phyloP scores from a whole-genome alignment of 805 yeast genomes.

The Brettanomyces anomalus region DNA sequence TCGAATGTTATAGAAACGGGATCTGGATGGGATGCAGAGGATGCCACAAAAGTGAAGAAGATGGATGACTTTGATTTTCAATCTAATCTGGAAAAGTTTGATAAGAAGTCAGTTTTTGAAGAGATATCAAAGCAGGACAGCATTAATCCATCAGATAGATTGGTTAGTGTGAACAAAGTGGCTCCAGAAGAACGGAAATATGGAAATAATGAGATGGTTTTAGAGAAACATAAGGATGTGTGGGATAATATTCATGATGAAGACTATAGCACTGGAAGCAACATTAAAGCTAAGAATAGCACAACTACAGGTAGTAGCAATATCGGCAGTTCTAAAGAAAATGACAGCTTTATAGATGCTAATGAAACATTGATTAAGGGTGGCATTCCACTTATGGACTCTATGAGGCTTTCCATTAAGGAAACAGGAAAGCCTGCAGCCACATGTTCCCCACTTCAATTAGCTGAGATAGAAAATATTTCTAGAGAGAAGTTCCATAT shows the following conservation, averaged over 20 bases:
- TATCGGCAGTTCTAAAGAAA: neutral
- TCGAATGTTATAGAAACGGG: neutral
- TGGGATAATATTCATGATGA: conserved; percentile 37
- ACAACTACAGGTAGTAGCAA: neutral
- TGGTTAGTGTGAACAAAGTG: conserved; percentile 67
- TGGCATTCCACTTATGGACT: neutral
- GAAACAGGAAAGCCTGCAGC: conserved; percentile 32
- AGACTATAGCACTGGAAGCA: conserved; percentile 5
- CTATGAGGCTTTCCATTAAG: conserved; percentile 8
- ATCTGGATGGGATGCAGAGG: conserved; percentile 40
- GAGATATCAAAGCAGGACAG: conserved; percentile 61
- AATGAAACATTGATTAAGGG: neutral
- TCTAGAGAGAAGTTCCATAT: conserved; percentile 45
- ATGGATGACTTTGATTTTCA: conserved; percentile 77
- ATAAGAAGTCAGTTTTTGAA: conserved; percentile 70
- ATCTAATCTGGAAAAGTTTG: conserved; percentile 71
- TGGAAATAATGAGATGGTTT: conserved; percentile 68
- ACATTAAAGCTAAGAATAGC: neutral
- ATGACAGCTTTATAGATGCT: conserved; percentile 4
- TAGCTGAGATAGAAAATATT: conserved; percentile 64
- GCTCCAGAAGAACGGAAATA: conserved; percentile 39
- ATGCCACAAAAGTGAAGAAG: conserved; percentile 36
- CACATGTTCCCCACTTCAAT: conserved; percentile 67
- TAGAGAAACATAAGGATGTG: conserved; percentile 38
- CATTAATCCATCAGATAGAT: conserved; percentile 48